phyloP scores from a whole-genome alignment of 1,284 basidiomycete genomes.

The Leccinum pseudoinsigne region DNA sequence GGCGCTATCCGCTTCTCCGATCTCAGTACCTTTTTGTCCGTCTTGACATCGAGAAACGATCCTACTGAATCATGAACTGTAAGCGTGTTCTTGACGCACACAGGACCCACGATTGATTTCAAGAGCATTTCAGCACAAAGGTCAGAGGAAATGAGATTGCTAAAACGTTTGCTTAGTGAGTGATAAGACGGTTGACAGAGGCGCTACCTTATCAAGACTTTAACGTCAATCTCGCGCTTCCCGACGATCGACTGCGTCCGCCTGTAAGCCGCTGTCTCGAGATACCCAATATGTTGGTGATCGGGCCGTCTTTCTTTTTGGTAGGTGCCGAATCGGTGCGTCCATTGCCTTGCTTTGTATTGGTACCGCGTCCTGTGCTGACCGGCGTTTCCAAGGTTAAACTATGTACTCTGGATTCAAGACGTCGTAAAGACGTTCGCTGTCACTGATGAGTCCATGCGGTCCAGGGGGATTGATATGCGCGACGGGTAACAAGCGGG shows the following conservation, averaged over 20 bases:
- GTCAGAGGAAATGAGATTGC: slow-evolving; percentile 36
- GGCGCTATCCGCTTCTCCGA: slow-evolving; percentile 55
- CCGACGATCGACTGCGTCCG: slow-evolving; percentile 79
- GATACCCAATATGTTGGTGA: background rate
- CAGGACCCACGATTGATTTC: slow-evolving; percentile 66
- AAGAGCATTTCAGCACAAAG: slow-evolving; percentile 67
- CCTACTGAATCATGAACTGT: background rate
- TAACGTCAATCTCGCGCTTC: slow-evolving; percentile 57
- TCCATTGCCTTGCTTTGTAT: no score
- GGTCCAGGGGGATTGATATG: no score
- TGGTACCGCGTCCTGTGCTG: no score
- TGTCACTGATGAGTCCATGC: no score
- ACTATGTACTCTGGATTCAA: no score
- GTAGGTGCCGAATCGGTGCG: no score
- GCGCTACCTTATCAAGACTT: slow-evolving; percentile 82
- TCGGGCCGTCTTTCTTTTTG: no score
- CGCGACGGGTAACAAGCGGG: no score
- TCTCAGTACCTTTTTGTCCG: slow-evolving; percentile 51
- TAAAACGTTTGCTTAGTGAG: slow-evolving; percentile 13
- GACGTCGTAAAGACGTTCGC: slow-evolving; percentile 21
- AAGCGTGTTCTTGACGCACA: slow-evolving; percentile 36
- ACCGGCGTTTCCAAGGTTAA: no score
- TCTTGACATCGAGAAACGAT: background rate
- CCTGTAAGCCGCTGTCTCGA: slow-evolving; percentile 52
- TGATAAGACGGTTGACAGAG: slow-evolving; percentile 66